phyloP scores from a whole-genome alignment of 441 rosid species.

The Erodium moschatum region DNA sequence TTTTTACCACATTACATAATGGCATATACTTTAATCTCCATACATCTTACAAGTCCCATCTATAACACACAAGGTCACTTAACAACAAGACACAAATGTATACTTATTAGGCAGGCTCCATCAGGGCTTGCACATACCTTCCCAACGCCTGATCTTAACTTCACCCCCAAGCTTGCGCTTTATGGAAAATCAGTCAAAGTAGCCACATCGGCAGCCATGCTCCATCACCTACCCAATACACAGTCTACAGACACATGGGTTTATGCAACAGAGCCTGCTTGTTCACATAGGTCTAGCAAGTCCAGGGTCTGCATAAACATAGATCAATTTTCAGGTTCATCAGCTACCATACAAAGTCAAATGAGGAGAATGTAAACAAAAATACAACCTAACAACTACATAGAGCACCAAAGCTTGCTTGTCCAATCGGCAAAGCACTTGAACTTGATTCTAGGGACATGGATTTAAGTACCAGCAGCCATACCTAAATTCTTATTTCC shows the following conservation, averaged over 20 bases:
- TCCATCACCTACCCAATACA: conserved; percentile 8
- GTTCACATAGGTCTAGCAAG: conserved; percentile 83
- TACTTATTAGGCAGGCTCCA: conserved; percentile 32
- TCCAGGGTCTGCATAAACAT: conserved; percentile 64
- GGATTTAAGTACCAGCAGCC: no score
- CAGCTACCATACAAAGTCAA: neutral
- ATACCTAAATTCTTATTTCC: no score
- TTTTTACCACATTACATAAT: neutral
- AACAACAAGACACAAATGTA: conserved; percentile 14
- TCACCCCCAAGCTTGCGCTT: conserved; percentile 7
- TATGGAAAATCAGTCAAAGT: neutral
- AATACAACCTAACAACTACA: neutral
- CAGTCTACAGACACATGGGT: conserved; percentile 19
- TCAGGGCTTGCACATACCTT: conserved; percentile 15
- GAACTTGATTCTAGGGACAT: no score
- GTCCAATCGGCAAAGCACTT: no score
- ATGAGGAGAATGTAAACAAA: neutral
- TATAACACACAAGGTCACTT: conserved; percentile 14
- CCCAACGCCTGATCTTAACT: conserved; percentile 21
- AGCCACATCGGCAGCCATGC: neutral
- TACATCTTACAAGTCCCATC: conserved; percentile 17
- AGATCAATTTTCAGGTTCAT: neutral
- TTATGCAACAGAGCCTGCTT: conserved; percentile 60
- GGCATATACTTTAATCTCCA: conserved; percentile 14
- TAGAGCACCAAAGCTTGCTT: no score